These are phyloP conservation scores for Venturia carpophila DNA, from an alignment of 2,329 filamentous ascomycete species.

Conservation along the genomic window DNA sequence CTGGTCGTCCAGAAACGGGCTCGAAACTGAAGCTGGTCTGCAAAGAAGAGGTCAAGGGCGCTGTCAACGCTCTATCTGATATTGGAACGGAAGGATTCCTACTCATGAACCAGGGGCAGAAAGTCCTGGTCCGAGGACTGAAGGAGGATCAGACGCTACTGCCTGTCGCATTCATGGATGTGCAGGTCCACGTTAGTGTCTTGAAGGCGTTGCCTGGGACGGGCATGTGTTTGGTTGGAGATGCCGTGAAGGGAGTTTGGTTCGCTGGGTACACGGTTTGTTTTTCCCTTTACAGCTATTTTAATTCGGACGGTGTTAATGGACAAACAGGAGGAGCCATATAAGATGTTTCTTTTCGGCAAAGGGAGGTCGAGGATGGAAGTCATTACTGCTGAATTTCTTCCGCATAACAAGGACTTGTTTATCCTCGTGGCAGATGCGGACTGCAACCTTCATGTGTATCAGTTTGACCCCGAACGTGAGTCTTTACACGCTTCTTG, in stretches of 20 bases:
- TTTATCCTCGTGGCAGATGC: constrained; percentile 77
- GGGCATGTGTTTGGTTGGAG: constrained; percentile 78
- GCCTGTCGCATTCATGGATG: constrained; percentile 94
- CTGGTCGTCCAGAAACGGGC: constrained; percentile 75
- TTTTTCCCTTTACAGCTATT: constrained; percentile 9
- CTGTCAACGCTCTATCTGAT: constrained; percentile 77
- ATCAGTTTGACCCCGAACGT: constrained; percentile 95
- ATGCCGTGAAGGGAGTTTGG: constrained; percentile 91
- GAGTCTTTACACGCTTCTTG: constrained; percentile 33
- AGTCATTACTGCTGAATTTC: constrained; percentile 73
- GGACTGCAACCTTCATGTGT: constrained; percentile 75
- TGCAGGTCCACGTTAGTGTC: constrained; percentile 87
- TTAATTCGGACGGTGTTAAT: background rate
- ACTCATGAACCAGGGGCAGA: constrained; percentile 87
- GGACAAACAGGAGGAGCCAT: constrained; percentile 67
- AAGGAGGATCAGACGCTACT: constrained; percentile 91
- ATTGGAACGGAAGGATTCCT: constrained; percentile 83
- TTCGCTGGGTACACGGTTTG: constrained; percentile 80
- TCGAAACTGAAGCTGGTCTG: constrained; percentile 77
- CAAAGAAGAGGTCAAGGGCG: constrained; percentile 85
- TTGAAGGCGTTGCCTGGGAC: constrained; percentile 76
- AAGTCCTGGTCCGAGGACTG: constrained; percentile 91
- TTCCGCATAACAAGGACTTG: constrained; percentile 76
- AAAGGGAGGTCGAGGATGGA: constrained; percentile 75
- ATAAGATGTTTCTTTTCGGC: constrained; percentile 87